A percentile compares a stretch with the other conserved stretches of the same genome.
Conservation (phyloP, 805 yeast species). For the Myxozyma mucilagina region DNA sequence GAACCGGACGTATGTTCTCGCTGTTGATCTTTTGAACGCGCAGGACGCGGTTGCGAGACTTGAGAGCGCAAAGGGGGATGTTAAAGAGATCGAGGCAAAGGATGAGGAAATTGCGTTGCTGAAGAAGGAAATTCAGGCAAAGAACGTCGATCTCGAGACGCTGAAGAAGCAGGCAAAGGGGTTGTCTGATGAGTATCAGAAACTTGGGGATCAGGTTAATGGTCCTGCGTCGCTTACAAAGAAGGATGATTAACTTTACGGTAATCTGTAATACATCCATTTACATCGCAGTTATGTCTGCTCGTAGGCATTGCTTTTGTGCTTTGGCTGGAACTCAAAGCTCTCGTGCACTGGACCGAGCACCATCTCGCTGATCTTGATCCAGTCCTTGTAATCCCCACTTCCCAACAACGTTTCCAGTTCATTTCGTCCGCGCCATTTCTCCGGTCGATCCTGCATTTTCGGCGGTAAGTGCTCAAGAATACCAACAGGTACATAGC, state of each 20-base stretch:
- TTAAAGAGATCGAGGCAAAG: slow-evolving; percentile 36
- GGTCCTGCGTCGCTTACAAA: slow-evolving; percentile 36
- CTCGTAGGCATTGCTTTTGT: slow-evolving; percentile 82
- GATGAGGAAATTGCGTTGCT: slow-evolving; percentile 50
- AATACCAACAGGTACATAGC: slow-evolving; percentile 93
- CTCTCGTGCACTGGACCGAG: slow-evolving; percentile 77
- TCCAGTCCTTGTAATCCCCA: slow-evolving; percentile 88
- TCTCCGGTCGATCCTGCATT: slow-evolving; percentile 89
- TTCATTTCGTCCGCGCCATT: slow-evolving; percentile 90
- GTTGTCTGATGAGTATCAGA: slow-evolving; percentile 64
- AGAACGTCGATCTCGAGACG: slow-evolving; percentile 62
- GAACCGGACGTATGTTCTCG: slow-evolving; percentile 78
- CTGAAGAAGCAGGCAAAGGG: slow-evolving; percentile 73
- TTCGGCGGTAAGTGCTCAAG: slow-evolving; percentile 85
- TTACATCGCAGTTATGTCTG: slow-evolving; percentile 6
- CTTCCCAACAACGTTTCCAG: slow-evolving; percentile 87
- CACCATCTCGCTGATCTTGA: slow-evolving; percentile 91
- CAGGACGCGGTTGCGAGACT: slow-evolving; percentile 54
- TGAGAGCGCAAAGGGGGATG: slow-evolving; percentile 10
- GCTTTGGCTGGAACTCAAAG: slow-evolving; percentile 87
- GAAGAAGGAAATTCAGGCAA: slow-evolving; percentile 53
- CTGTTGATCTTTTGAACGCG: slow-evolving; percentile 64
- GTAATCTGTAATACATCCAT: background rate
- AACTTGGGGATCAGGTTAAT: slow-evolving; percentile 44
- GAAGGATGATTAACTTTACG: slow-evolving; percentile 35